These are phyloP conservation scores for peach (Prunus persica) DNA, from an alignment of 306 rosid species.

Conservation along the genomic window DNA sequence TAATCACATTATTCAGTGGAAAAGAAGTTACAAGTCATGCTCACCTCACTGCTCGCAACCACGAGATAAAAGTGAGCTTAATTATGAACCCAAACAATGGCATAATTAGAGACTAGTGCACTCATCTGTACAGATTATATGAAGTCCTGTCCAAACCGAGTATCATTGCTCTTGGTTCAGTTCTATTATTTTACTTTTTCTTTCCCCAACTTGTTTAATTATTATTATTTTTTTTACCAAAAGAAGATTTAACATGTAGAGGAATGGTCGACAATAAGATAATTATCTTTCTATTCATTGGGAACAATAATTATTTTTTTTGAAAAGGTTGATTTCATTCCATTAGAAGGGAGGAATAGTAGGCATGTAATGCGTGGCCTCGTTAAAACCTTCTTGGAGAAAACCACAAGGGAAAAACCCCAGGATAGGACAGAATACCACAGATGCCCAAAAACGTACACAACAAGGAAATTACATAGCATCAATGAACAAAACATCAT, in stretches of 20 bases:
- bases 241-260: background rate
- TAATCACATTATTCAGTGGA: background rate
- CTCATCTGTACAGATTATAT: background rate
- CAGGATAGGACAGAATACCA: too few relatives aligned
- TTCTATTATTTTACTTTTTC: background rate
- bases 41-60: background rate
- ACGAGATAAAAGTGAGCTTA: background rate
- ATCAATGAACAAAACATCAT: too few relatives aligned
- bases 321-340: too few relatives aligned
- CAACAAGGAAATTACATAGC: too few relatives aligned
- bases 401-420: too few relatives aligned
- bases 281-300: background rate
- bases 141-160: background rate
- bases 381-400: too few relatives aligned
- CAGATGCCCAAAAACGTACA: too few relatives aligned
- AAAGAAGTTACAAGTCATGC: background rate
- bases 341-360: too few relatives aligned
- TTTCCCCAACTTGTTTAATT: background rate
- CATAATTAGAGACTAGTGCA: background rate
- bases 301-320: too few relatives aligned
- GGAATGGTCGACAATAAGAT: background rate
- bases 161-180: background rate
- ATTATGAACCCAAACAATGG: background rate
- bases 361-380: too few relatives aligned
- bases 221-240: background rate